These are phyloP conservation scores for Colletotrichum sp. DNA, from an alignment of 2,329 filamentous ascomycete species.

Conservation along the genomic window DNA sequence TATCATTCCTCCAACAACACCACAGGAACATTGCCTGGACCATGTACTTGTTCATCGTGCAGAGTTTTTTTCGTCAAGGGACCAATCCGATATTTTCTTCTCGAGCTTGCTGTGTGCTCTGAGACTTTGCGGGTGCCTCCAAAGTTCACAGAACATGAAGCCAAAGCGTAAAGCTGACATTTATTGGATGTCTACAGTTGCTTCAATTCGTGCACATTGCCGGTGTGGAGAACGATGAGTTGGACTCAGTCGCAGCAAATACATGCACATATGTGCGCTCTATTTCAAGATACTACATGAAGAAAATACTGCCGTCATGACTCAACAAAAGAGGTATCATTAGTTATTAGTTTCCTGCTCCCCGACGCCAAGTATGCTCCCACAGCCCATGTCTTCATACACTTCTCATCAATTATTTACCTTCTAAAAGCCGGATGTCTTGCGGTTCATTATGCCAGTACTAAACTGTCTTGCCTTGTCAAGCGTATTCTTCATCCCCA, in stretches of 20 bases:
- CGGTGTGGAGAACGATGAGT: not conserved
- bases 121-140: not conserved
- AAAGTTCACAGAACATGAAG: not conserved
- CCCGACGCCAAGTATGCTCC: not conserved
- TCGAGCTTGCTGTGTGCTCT: not conserved
- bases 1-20: not conserved
- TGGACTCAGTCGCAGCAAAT: not conserved
- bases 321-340: not conserved
- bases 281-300: not conserved
- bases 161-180: not conserved
- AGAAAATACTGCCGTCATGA: not conserved
- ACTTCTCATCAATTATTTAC: not conserved
- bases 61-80: not conserved
- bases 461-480: constrained; percentile 19
- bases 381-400: not conserved
- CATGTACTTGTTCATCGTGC: not conserved
- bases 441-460: constrained; percentile 18
- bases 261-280: not conserved
- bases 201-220: not conserved
- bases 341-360: not conserved
- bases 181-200: not conserved
- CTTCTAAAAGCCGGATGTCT: constrained; percentile 8
- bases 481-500: constrained; percentile 21
- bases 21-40: not conserved
- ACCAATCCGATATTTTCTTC: not conserved